Evolutionary conservation across 2,329 filamentous ascomycete genomes (phyloP).

Genomic region (Pseudocercospora fijiensis): DNA sequence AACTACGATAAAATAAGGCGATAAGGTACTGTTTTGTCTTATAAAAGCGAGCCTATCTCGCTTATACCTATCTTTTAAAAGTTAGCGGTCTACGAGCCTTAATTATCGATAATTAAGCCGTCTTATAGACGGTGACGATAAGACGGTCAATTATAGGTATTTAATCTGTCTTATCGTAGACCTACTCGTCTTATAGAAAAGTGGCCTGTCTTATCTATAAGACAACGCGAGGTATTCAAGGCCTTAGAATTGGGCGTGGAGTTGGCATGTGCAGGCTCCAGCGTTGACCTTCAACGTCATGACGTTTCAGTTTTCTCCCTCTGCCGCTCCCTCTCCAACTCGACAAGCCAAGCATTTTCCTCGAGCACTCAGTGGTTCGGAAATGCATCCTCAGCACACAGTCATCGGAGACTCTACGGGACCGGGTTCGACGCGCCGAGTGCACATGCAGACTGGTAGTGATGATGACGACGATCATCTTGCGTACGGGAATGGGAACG

Average conservation of each 20-base stretch:
- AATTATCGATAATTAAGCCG: too few species aligned
- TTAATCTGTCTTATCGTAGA: too few species aligned
- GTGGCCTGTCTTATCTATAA: background rate
- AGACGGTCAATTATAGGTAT: background rate
- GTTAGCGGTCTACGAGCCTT: too few species aligned
- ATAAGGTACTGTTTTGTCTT: too few species aligned
- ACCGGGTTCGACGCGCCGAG: constrained; percentile 9
- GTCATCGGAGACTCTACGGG: constrained; percentile 13
- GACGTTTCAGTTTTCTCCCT: constrained; percentile 20
- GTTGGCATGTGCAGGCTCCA: too few species aligned
- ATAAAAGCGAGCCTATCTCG: too few species aligned
- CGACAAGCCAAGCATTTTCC: constrained; percentile 9
- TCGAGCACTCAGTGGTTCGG: constrained; percentile 30
- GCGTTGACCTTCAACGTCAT: constrained; percentile 32
- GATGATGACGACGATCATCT: constrained; percentile 27
- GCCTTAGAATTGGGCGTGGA: too few species aligned
- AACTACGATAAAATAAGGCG: too few species aligned
- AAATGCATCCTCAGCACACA: constrained; percentile 23
- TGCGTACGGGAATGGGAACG: constrained; percentile 22
- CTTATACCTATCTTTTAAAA: too few species aligned
- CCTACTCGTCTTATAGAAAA: background rate
- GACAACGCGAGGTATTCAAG: background rate
- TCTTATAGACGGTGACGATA: background rate
- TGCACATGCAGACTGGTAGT: constrained; percentile 15
- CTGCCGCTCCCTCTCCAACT: constrained; percentile 19